Conservation (phyloP, 2,329 filamentous ascomycete genomes). For the Diplocarpon rosae region DNA sequence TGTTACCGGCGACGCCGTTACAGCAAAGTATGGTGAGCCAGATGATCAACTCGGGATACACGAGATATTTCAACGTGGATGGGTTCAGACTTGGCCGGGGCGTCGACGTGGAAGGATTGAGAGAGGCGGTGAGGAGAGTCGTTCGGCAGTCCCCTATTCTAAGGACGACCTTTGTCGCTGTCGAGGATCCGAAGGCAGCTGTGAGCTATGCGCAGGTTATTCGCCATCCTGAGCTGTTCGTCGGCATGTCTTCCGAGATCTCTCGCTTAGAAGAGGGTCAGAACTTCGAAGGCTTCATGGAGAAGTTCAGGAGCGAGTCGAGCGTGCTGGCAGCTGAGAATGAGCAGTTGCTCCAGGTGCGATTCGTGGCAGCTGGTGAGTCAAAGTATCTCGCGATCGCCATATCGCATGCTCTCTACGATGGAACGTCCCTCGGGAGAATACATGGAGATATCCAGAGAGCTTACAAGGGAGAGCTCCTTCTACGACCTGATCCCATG, state of each 20-base stretch:
- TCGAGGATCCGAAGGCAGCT: constrained; percentile 49
- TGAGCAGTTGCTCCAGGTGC: constrained; percentile 38
- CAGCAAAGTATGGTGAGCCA: constrained; percentile 81
- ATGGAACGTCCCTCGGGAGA: constrained; percentile 71
- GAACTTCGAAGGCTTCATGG: constrained; percentile 28
- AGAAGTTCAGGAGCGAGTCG: constrained; percentile 31
- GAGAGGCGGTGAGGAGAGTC: constrained; percentile 50
- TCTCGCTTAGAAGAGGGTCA: not conserved
- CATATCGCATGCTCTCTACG: constrained; percentile 78
- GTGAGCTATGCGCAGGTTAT: constrained; percentile 47
- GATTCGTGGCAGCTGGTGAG: constrained; percentile 28
- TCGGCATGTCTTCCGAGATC: not conserved
- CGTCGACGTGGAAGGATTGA: constrained; percentile 46
- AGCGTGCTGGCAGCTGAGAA: constrained; percentile 29
- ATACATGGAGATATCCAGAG: constrained; percentile 58
- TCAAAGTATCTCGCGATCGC: constrained; percentile 48
- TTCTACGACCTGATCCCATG: constrained; percentile 37
- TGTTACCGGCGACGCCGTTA: constrained; percentile 68
- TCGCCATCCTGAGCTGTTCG: constrained; percentile 14
- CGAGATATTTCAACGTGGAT: constrained; percentile 79
- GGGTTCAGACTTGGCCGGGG: constrained; percentile 47
- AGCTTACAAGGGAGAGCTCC: constrained; percentile 44
- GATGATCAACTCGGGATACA: constrained; percentile 65
- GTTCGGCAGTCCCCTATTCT: constrained; percentile 56
- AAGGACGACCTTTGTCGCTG: constrained; percentile 58